Evolutionary conservation across 2,329 filamentous ascomycete species (phyloP).

Genomic region (Fusarium acutatum): DNA sequence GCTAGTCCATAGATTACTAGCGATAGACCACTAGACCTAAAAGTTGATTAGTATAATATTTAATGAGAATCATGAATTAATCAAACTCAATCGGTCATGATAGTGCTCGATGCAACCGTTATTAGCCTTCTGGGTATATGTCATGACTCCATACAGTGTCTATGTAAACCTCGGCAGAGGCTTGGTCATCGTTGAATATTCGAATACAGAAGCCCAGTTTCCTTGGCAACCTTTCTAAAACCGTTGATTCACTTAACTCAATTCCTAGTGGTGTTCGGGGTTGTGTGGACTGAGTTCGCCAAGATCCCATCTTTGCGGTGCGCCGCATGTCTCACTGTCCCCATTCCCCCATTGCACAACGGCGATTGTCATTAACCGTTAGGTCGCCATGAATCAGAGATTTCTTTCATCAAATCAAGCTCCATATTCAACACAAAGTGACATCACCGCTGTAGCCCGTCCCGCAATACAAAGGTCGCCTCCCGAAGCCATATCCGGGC

Average conservation of each 20-base stretch:
- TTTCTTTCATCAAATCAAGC: background rate
- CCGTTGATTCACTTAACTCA: background rate
- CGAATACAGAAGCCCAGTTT: background rate
- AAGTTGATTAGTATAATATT: background rate
- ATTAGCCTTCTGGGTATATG: background rate
- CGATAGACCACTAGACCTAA: background rate
- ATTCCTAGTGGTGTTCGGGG: background rate
- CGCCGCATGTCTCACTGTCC: background rate
- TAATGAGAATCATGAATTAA: background rate
- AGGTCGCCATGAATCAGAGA: background rate
- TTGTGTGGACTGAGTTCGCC: background rate
- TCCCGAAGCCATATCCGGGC: slow-evolving; percentile 8
- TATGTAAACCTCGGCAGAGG: background rate
- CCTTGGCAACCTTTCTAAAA: background rate
- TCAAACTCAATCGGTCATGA: background rate
- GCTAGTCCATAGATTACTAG: background rate
- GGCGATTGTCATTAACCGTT: background rate
- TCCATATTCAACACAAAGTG: background rate
- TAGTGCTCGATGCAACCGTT: background rate
- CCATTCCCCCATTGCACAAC: background rate
- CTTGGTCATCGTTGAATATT: background rate
- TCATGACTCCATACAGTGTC: background rate
- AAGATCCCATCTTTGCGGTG: background rate
- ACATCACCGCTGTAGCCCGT: background rate
- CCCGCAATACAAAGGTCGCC: background rate